Evolutionary conservation across 2,329 filamentous ascomycete genomes (phyloP).

Genomic region (Ophiocordyceps australis): DNA sequence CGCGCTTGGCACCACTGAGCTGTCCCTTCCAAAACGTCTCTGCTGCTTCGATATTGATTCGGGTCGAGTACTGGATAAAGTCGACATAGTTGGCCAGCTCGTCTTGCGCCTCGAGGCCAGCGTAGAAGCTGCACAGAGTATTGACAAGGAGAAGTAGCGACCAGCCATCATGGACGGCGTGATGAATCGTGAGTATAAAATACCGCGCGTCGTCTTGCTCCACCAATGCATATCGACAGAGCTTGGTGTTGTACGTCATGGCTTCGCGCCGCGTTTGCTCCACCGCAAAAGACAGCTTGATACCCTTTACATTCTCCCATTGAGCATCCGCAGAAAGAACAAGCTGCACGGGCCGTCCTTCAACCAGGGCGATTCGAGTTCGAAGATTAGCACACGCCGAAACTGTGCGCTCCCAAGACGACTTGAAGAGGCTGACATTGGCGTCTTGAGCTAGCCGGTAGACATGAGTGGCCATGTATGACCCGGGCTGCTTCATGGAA

Average conservation of each 20-base stretch:
- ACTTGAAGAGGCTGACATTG: slow-evolving; percentile 8
- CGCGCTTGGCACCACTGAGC: background rate
- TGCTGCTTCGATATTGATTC: background rate
- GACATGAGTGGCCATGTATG: slow-evolving; percentile 14
- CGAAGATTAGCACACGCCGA: slow-evolving; percentile 3
- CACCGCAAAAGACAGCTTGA: background rate
- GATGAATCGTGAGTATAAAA: slow-evolving; percentile 5
- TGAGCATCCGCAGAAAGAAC: background rate
- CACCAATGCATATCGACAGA: slow-evolving; percentile 1
- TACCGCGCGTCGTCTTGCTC: background rate
- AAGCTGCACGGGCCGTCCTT: slow-evolving; percentile 2
- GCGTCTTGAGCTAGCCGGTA: slow-evolving; percentile 5
- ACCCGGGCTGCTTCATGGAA: slow-evolving; percentile 10
- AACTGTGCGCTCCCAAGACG: slow-evolving; percentile 8
- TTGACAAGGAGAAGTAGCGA: slow-evolving; percentile 3
- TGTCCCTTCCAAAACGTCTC: background rate
- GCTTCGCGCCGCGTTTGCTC: no score
- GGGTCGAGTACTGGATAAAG: background rate
- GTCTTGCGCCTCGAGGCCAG: no score
- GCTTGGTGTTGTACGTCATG: background rate
- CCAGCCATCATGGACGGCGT: slow-evolving; percentile 10
- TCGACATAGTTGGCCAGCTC: background rate
- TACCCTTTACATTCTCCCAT: background rate
- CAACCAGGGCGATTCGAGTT: slow-evolving; percentile 3
- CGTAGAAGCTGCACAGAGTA: background rate